Evolutionary conservation across 768 basidiomycete genomes (phyloP), one percentile per base, ranked within the genome.

Genomic region (Suillus luteus): DNA sequence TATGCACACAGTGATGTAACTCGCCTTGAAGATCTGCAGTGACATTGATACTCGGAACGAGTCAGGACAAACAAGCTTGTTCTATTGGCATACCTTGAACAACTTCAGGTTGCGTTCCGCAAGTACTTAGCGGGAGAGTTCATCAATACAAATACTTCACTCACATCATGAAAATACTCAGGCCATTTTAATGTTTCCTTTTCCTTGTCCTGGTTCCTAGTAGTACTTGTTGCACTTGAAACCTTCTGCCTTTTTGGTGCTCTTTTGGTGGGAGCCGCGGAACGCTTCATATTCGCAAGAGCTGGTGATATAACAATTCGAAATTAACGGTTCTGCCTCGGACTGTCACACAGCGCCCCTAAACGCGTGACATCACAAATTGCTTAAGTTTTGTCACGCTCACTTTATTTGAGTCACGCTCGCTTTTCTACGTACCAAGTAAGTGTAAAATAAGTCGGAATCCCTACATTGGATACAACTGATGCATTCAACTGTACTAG

Each of bases 121-220:
- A 33, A 59, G 41, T 43, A 55, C 41, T 66, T 19, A 64, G 49
- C 9, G 43, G 31, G 46, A 19, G 24, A 38, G 17, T 10, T 41
- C 4, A 38, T 31, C 7, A 2, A 35, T 12, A 40, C 19, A n/a
- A 12, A 31, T 19, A 31, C 33, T 38, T 11, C 43, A 70, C 73
- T 65, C 60, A 82, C 85, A 55, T 78, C 78, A 60, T 83, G 77
- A 64, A 92, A 91, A 70, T 91, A 83, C 33, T 84, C 81, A 5
- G 90, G 88, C 87, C 89, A 91, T 46, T 67, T 61, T 19, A 65
- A 54, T 35, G 63, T 55, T 31, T 66, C 57, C 51, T 69, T 64
- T n/a, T 68, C 62, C 60, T 73, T 71, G 44, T 58, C 67, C 55
- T 75, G 67, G 31, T 38, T 55, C 48, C 62, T 75, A 5, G 48